Evolutionary conservation across 2,329 filamentous ascomycete genomes (phyloP), one percentile per base, ranked within the genome.

Genomic region (Phaeosphaeria sp.): DNA sequence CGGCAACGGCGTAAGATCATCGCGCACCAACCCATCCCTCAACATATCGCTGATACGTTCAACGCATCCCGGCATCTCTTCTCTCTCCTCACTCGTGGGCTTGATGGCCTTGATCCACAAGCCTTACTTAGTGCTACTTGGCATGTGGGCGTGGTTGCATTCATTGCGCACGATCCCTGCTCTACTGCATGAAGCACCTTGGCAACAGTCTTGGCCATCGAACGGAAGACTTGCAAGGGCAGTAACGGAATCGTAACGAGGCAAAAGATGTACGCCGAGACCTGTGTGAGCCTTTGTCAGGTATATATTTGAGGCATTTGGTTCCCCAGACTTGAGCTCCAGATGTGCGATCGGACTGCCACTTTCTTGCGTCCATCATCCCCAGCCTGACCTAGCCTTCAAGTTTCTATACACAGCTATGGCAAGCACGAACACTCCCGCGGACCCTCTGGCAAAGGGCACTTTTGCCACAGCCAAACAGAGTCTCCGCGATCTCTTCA

Each of bases 361-460:
- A 36, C 46, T 50, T 41, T 50, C 39, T n/a, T 50, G 54, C 33
- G 55, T 56, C 55, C 47, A 50, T 52, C 18, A 48, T 36, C 33
- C 47, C 48, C 22, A 25, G n/a, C n/a, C 22, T 21, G n/a, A 56
- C 42, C 25, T 56, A 59, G 52, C 55, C 46, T 59, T 49, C 49
- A 43, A 46, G 33, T 21, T 54, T 57, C 46, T 49, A 43, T 56
- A 50, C 42, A 46, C 54, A 62, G 69, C 23, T 33, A 77, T 77
- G 74, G 62, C 70, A 21, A 68, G 60, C 56, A 59, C 64, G 50
- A 72, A 76, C 66, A 80, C 86, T 63, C 82, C 84, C 11, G 89
- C 89, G 53, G 89, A 91, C 62, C 87, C 88, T 20, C 74, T 91
- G 57, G 87, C 88, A 33, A 87, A 85, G 75, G 90, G 90, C 43